phyloP scores from a whole-genome alignment of 768 basidiomycete genomes.

The Boletus rubropictus region DNA sequence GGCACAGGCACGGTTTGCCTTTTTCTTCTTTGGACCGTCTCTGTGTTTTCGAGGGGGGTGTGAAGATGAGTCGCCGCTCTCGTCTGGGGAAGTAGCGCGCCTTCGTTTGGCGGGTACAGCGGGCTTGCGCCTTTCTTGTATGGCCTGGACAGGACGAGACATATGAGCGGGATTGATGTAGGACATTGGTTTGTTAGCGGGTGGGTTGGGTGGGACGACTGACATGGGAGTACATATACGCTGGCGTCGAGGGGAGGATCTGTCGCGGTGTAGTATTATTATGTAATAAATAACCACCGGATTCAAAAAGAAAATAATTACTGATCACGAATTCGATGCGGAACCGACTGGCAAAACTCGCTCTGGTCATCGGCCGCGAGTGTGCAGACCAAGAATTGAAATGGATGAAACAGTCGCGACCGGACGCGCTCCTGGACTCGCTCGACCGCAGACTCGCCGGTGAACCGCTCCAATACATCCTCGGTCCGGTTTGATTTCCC shows the following conservation, averaged over 20 bases:
- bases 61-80: constrained; percentile 43
- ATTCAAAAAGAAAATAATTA: too few relatives aligned
- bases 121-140: constrained; percentile 37
- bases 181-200: constrained; percentile 1
- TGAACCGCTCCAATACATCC: constrained; percentile 87
- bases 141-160: constrained; percentile 26
- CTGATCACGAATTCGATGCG: background rate
- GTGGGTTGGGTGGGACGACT: background rate
- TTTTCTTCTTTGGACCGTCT: constrained; percentile 89
- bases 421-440: constrained; percentile 31
- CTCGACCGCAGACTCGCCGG: constrained; percentile 56
- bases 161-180: constrained; percentile 42
- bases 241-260: constrained; percentile 6
- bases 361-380: constrained; percentile 30
- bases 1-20: constrained; percentile 88
- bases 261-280: constrained; percentile 5
- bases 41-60: constrained; percentile 49
- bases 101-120: constrained; percentile 46
- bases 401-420: constrained; percentile 40
- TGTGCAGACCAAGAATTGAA: constrained; percentile 39
- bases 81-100: constrained; percentile 56
- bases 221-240: constrained; percentile 14
- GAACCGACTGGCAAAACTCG: constrained; percentile 27
- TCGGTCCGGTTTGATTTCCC: constrained; percentile 46
- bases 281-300: constrained; percentile 13